A percentile compares a stretch with the other conserved stretches of the same genome.
These are phyloP conservation scores for Crithidia fasciculata DNA, from an alignment of 208 protist genomes.

Conservation along the genomic window DNA sequence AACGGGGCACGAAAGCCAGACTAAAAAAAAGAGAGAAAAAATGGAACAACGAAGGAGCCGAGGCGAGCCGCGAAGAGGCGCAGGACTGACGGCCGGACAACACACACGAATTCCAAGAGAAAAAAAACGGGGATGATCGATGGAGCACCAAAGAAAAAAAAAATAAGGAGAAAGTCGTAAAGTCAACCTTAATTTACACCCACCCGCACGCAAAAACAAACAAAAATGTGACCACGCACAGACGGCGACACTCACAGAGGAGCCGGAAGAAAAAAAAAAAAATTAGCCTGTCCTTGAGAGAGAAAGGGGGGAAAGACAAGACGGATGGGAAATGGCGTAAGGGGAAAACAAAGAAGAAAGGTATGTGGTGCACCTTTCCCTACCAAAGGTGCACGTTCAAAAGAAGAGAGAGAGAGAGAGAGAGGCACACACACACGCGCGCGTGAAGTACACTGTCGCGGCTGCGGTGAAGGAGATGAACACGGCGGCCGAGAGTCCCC, in stretches of 20 bases:
- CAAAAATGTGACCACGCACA: not conserved
- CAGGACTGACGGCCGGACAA: not conserved
- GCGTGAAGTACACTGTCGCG: too few relatives aligned
- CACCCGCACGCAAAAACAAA: not conserved
- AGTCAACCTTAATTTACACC: not conserved
- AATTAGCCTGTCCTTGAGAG: not conserved
- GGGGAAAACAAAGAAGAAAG: constrained; percentile 10
- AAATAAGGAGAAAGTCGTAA: constrained; percentile 3
- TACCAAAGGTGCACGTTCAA: not conserved
- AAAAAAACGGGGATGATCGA: not conserved
- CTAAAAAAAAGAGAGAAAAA: not conserved
- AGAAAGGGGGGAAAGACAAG: not conserved
- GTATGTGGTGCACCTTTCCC: too few relatives aligned
- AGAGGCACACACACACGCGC: too few relatives aligned
- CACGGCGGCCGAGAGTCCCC: too few relatives aligned
- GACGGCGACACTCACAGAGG: not conserved
- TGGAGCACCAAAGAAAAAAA: not conserved
- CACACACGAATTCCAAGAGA: not conserved
- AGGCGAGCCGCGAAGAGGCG: too few relatives aligned
- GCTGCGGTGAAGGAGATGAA: too few relatives aligned
- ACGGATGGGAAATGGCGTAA: not conserved
- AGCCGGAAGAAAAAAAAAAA: constrained; percentile 5
- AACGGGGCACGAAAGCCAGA: too few relatives aligned
- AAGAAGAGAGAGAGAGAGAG: constrained; percentile 19
- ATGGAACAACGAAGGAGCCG: not conserved